Base-by-base conservation (phyloP, 148 eudicot genomes). In the Spergularia bocconei region DNA sequence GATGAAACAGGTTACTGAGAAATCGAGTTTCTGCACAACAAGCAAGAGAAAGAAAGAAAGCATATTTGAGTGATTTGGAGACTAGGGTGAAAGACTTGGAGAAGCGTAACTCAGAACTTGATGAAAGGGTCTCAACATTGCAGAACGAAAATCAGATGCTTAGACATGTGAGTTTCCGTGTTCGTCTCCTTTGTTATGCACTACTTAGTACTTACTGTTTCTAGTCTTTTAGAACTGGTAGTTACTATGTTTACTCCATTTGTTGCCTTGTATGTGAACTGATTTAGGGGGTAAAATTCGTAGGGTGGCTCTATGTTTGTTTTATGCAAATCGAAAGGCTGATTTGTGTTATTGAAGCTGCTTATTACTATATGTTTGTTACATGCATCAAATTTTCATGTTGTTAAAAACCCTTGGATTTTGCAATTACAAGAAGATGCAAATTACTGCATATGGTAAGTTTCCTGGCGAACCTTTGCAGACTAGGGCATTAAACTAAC, bases 11-110 rank as follows among this genome's bases (percentile, higher is more conserved):
- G 87, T 85, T 94, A 88, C 76, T 94, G 86, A 91, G 98, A 85
- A 94, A 94, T 78, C 90, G 98, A 84, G 98, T 94, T 50, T 94
- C 98, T 47, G 98, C 98, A 4, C 98, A 94, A 72, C 98, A 94
- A 87, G 98, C 98, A 73, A 91, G 98, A 74, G 98, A 94, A 75
- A 90, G 98, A 79, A 94, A 94, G 91, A 94, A 94, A 88, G 96
- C 90, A 25, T 94, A 94, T 78, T 79, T 94, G 79, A 86, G 39
- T 44, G 97, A 94, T 78, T 78, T 94, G 78, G 98, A 94, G 76
- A 86, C 76, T 4, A 84, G 91, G 63, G 93, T 87, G 63, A 94
- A 91, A 74, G 97, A 90, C 17, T 77, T 94, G 85, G 98, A 94
- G 75, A 94, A 86, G 76, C 91, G 87, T 33, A 94, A 94, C 75